Evolutionary conservation across 331 rosid species (phyloP), one percentile per base, ranked within the genome.

Genomic region (Rhamnella rubrinervis): DNA sequence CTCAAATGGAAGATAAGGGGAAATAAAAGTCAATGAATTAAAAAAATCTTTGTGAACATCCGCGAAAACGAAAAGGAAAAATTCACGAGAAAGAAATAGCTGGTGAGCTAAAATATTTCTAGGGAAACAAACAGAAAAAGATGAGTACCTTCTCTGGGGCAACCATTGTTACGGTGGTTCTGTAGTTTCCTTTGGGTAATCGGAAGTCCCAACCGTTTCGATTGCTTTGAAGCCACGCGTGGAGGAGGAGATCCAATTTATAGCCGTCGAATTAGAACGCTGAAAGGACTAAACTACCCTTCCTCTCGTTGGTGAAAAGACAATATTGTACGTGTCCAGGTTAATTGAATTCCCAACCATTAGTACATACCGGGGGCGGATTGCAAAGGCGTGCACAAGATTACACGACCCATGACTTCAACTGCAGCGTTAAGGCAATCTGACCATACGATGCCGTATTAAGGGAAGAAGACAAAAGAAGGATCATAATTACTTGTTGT

Each of bases 131-230:
- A 71, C 39, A 47, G 56, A 73, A 55, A 62, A 52, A 20, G 49
- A 51, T 2, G 38, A 63, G 46, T 68, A 77, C 82, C 82, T 77
- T 73, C 12, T 25, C 67, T 0, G 77, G 63, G 65, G 28, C 63
- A 60, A 25, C 82, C 85, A 81, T 81, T 13, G 64, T 44, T 53
- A 7, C 50, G 21, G 14, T 26, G 71, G 26, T 51, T 47, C 13
- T 18, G 37, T 21, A 13, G 60, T 38, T 46, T 28, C n/a, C 58
- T 53, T 18, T 21, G 25, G 23, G 19, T 18, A 21, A 18, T 53
- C 26, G 4, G 4, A 11, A 2, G 14, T 2, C 11, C 20, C 21
- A 4, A 4, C 16, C 53, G 38, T 35, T 44, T 50, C n/a, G 14
- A 21, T 25, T 11, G 80, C 75, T 18, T 63, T 7, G 28, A 37